These are phyloP conservation scores for Penicillium sp. DNA, from an alignment of 2,329 filamentous ascomycete species.

Conservation along the genomic window DNA sequence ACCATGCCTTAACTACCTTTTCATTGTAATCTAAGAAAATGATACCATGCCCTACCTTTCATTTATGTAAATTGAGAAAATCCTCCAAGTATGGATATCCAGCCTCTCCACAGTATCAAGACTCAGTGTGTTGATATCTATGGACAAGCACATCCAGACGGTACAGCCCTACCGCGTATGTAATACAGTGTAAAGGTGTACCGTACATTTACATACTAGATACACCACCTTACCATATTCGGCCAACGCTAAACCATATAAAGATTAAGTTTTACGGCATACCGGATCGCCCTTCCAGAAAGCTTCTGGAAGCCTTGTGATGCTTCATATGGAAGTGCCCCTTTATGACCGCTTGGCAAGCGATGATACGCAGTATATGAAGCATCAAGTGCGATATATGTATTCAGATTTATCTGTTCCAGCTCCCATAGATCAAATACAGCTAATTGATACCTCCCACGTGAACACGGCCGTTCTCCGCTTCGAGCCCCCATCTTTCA, in stretches of 20 bases:
- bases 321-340: background rate
- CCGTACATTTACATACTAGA: background rate
- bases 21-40: too few species aligned
- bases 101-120: background rate
- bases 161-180: background rate
- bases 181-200: background rate
- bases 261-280: background rate
- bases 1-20: background rate
- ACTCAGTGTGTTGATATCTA: background rate
- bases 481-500: background rate
- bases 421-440: background rate
- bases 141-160: background rate
- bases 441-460: background rate
- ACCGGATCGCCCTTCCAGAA: constrained; percentile 24
- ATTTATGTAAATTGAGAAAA: background rate
- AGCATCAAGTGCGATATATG: background rate
- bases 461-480: background rate
- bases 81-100: background rate
- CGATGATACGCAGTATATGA: background rate
- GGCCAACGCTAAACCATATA: background rate
- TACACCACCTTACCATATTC: background rate
- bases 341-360: background rate
- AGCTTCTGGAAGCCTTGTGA: constrained; percentile 16
- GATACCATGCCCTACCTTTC: background rate
- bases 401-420: background rate